Conservation (phyloP, 768 basidiomycete species). For the Macrolepiota albuminosa region DNA sequence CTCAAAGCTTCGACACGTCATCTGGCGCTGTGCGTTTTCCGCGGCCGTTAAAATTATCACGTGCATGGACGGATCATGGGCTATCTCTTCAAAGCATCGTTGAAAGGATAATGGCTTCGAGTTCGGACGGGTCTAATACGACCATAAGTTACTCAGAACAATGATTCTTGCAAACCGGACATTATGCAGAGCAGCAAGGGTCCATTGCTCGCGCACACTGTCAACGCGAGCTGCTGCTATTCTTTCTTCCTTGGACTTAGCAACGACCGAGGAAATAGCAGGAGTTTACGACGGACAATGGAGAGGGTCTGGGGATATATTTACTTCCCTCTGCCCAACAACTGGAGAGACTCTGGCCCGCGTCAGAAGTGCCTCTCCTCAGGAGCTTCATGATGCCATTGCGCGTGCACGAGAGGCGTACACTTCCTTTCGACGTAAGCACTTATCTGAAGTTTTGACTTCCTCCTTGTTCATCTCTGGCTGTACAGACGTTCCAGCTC, state of each 20-base stretch:
- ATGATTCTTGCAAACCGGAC: constrained; percentile 26
- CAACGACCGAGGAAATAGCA: constrained; percentile 47
- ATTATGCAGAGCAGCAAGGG: constrained; percentile 8
- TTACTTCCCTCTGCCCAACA: constrained; percentile 74
- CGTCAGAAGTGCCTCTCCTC: constrained; percentile 66
- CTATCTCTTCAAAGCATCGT: too few species aligned
- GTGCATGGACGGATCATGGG: background rate
- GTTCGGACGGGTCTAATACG: constrained; percentile 1
- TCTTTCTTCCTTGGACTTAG: constrained; percentile 61
- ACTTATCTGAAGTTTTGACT: background rate
- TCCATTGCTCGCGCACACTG: constrained; percentile 38
- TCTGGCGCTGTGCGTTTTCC: background rate
- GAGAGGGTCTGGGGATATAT: constrained; percentile 69
- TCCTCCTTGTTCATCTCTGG: constrained; percentile 2
- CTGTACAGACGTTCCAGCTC: constrained; percentile 62
- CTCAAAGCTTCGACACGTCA: background rate
- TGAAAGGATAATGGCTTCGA: background rate
- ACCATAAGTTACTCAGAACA: background rate
- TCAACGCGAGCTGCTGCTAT: constrained; percentile 70
- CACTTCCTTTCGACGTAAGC: constrained; percentile 52
- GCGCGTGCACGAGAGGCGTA: constrained; percentile 73
- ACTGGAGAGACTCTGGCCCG: constrained; percentile 82
- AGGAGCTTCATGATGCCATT: constrained; percentile 68
- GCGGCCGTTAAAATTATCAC: background rate
- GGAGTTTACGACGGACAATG: constrained; percentile 85